These are phyloP conservation scores for Carex kokanica DNA, from an alignment of 176 grass and related monocot genomes.

Conservation along the genomic window DNA sequence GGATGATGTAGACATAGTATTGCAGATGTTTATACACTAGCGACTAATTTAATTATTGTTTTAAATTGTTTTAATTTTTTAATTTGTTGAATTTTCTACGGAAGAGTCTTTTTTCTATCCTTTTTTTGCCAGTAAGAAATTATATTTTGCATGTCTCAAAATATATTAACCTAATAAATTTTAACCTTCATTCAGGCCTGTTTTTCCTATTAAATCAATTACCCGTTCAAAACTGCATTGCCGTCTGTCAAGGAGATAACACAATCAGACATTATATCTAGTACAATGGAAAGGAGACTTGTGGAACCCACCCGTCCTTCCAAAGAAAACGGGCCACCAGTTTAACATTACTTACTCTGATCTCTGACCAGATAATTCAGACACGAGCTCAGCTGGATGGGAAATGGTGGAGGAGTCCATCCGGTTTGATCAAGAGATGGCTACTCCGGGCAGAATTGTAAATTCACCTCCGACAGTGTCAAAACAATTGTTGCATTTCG, in stretches of 20 bases:
- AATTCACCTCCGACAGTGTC: background rate
- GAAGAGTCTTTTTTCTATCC: background rate
- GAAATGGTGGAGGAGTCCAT: background rate
- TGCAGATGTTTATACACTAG: background rate
- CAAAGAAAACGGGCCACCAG: background rate
- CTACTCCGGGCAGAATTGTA: background rate
- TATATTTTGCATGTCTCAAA: background rate
- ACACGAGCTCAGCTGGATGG: background rate
- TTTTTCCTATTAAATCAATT: background rate
- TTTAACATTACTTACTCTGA: background rate
- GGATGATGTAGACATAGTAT: background rate
- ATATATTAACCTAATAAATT: background rate
- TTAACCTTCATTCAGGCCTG: background rate
- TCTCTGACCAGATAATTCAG: slow-evolving; percentile 25
- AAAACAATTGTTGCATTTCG: background rate
- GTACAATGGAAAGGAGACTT: background rate
- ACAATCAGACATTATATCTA: background rate
- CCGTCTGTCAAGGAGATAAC: background rate
- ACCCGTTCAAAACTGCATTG: background rate
- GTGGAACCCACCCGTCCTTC: background rate
- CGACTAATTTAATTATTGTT: background rate
- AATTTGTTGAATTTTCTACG: background rate
- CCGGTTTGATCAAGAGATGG: background rate
- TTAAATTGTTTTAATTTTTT: background rate
- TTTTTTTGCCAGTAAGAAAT: background rate